A percentile compares a stretch with the other conserved stretches of the same genome.
Conservation (phyloP, 257 asterid species). For the Cynanchum wilfordii region DNA sequence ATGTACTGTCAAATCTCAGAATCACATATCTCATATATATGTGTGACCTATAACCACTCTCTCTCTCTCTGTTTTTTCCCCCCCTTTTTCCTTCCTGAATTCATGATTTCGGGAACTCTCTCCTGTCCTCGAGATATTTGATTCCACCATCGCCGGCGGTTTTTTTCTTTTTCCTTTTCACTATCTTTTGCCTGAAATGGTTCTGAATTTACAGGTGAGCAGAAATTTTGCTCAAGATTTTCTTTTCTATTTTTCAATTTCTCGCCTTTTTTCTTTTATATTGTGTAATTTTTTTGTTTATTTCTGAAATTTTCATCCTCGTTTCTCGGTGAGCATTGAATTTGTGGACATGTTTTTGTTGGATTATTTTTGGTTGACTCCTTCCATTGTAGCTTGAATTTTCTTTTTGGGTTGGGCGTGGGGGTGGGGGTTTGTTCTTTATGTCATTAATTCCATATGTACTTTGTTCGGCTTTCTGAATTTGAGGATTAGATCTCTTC, state of each 20-base stretch:
- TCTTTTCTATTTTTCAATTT: constrained; percentile 3
- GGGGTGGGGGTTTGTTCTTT: background rate
- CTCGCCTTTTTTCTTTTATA: background rate
- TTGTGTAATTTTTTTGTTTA: background rate
- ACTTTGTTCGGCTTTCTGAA: background rate
- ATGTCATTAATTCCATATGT: background rate
- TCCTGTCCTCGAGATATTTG: constrained; percentile 10
- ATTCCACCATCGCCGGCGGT: constrained; percentile 22
- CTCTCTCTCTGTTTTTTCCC: background rate
- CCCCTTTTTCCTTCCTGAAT: background rate
- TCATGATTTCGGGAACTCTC: constrained; percentile 29
- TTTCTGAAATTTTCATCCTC: background rate
- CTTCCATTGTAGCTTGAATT: background rate
- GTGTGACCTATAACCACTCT: background rate
- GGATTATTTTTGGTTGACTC: background rate
- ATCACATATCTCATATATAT: background rate
- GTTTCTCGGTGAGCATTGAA: background rate
- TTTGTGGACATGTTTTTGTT: background rate
- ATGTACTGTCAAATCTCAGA: constrained; percentile 15
- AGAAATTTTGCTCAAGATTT: constrained; percentile 5
- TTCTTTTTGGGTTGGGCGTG: background rate
- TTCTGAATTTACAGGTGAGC: constrained; percentile 34
- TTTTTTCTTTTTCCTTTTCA: background rate
- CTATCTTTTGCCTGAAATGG: constrained; percentile 19
- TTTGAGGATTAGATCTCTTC: constrained; percentile 10